phyloP scores from a whole-genome alignment of 2,329 filamentous ascomycete genomes.

The Pseudocercospora macadamiae region DNA sequence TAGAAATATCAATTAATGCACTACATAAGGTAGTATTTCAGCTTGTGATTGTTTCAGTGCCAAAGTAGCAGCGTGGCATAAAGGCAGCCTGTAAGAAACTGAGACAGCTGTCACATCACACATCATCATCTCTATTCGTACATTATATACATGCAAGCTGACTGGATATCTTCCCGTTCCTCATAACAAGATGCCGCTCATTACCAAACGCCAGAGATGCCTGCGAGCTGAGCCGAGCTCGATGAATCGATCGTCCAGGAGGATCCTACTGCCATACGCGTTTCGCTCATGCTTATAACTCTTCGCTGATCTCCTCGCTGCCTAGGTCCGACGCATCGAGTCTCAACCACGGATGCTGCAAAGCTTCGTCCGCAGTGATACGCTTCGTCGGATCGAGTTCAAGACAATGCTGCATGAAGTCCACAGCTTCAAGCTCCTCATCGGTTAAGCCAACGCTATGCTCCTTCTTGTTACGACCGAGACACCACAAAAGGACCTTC shows the following conservation, averaged over 20 bases:
- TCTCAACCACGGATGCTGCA: constrained; percentile 61
- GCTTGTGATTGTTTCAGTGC: no score
- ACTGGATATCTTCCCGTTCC: constrained; percentile 20
- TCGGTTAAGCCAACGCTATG: constrained; percentile 58
- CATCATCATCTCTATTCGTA: constrained; percentile 3
- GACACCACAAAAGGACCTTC: constrained; percentile 95
- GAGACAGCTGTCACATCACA: no score
- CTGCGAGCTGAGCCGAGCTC: not conserved
- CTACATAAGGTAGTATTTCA: no score
- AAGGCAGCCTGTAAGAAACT: no score
- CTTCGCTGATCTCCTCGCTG: constrained; percentile 17
- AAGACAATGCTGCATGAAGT: constrained; percentile 72
- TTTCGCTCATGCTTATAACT: not conserved
- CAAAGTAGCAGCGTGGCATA: no score
- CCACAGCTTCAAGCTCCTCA: constrained; percentile 73
- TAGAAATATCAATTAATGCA: not conserved
- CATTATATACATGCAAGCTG: constrained; percentile 18
- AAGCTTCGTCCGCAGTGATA: constrained; percentile 74
- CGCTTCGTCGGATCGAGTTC: constrained; percentile 74
- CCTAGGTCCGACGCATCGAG: constrained; percentile 13
- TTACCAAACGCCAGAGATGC: constrained; percentile 12
- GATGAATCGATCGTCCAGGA: not conserved
- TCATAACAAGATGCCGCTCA: constrained; percentile 9
- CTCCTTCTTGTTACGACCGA: constrained; percentile 65
- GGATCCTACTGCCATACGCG: not conserved